Evolutionary conservation across 495 filamentous ascomycete genomes (phyloP), one percentile per base, ranked within the genome.

Genomic region (Tuber indicum): DNA sequence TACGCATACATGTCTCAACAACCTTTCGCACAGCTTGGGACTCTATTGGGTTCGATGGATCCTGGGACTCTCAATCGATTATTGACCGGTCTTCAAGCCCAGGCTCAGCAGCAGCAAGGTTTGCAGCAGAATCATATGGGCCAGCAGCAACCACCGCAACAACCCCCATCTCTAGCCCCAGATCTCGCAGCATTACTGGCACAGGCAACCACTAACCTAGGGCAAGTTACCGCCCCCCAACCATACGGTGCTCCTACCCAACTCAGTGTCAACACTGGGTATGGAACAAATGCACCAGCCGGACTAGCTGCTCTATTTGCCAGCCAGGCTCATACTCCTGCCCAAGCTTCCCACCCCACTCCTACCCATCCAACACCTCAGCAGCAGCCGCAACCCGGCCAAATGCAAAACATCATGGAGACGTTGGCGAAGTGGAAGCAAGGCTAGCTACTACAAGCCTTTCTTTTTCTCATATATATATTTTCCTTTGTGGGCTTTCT

Each of bases 11-110:
- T 66, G 74, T 36, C 58, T 66, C 58, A 66, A 66, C 58, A 66
- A 5, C 58, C 75, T 32, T 77, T 83, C 19, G 84, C 85, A 36
- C 89, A 90, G 77, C 82, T 91, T 19, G 85, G 87, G 4, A 87
- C 84, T 77, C 77, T 91, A 26, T 86, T 91, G n/a, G 86, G 89
- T 10, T 86, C 89, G 42, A 85, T 97, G 21, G 92, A 97, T 79
- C 88, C 91, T 39, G 86, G 89, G 19, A 88, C 89, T 23, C 85
- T 97, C 1, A 91, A 94, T 79, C 90, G 90, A 44, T 88, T 97
- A 26, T 82, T 97, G 36, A 89, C 89, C 12, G 88, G 89, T 7
- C 85, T 92, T 58, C 86, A 88, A 39, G 76, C 84, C 23, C 84
- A 77, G 32, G 66, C 76, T 42, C 83, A 83, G 42, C 83, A 83